Evolutionary conservation across 163 green algal genomes (phyloP).

Genomic region (Trebouxia gelatinosa): DNA sequence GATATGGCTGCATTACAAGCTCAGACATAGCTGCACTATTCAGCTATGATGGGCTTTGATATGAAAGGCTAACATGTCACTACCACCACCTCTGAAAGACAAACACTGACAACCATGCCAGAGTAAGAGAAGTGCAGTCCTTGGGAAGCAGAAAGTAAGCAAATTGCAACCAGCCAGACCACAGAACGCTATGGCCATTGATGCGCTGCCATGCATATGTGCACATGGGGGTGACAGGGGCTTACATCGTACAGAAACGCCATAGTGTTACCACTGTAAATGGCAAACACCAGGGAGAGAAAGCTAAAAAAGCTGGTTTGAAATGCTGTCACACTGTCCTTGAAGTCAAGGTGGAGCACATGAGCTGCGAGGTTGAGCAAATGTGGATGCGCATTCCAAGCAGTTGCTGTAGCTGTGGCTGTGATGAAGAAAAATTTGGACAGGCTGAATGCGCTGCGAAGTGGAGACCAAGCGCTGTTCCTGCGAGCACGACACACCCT

Average conservation of each 20-base stretch:
- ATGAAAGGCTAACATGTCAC: too few species aligned
- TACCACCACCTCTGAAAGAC: too few species aligned
- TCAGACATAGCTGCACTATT: background rate
- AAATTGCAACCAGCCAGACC: too few species aligned
- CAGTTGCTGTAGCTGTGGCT: conserved; percentile 29
- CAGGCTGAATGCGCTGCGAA: conserved; percentile 34
- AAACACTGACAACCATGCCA: too few species aligned
- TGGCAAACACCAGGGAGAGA: conserved; percentile 45
- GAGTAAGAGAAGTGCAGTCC: too few species aligned
- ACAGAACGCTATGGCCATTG: too few species aligned
- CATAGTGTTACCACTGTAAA: conserved; percentile 49
- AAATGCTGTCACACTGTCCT: conserved; percentile 46
- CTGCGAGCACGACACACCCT: too few species aligned
- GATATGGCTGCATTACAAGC: background rate
- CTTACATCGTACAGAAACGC: conserved; percentile 47
- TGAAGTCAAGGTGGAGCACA: conserved; percentile 44
- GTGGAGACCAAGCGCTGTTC: conserved; percentile 35
- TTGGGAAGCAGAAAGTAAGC: too few species aligned
- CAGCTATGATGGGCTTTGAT: background rate
- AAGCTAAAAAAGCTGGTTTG: conserved; percentile 52
- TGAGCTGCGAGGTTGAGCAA: conserved; percentile 40
- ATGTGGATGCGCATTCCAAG: conserved; percentile 39
- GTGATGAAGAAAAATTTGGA: conserved; percentile 41
- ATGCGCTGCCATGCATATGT: too few species aligned
- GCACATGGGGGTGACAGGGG: too few species aligned